Percentiles rank a stretch among this genome's conserved stretches.
These are phyloP conservation scores for Rosa hybrid DNA, from an alignment of 331 rosid species.

Conservation along the genomic window DNA sequence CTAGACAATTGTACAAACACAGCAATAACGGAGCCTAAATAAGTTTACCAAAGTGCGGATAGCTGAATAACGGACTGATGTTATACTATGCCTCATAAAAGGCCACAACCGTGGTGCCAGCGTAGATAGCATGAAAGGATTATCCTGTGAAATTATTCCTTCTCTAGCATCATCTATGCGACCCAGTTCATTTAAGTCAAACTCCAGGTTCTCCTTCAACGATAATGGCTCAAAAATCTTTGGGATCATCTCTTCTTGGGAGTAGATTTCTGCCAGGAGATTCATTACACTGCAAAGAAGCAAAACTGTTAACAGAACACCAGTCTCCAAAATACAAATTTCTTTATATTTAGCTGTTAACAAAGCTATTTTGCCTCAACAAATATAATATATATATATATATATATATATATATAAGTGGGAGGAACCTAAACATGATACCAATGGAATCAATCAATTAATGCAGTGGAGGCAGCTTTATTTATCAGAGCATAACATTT, in stretches of 20 bases:
- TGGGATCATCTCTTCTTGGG: slow-evolving; percentile 90
- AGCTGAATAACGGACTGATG: slow-evolving; percentile 92
- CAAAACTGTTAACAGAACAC: not conserved
- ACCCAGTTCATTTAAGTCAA: slow-evolving; percentile 54
- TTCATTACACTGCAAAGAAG: slow-evolving; percentile 90
- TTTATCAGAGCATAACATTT: not conserved
- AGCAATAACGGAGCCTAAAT: slow-evolving; percentile 10
- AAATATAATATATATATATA: not conserved
- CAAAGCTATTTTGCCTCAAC: not conserved
- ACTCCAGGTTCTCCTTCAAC: slow-evolving; percentile 46
- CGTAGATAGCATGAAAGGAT: slow-evolving; percentile 71
- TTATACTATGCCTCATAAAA: slow-evolving; percentile 94
- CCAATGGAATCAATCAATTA: not conserved
- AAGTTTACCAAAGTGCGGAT: slow-evolving; percentile 82
- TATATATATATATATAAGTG: not conserved
- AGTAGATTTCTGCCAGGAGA: slow-evolving; percentile 94
- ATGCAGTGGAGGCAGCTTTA: not conserved
- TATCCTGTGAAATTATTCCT: slow-evolving; percentile 42
- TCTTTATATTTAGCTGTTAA: not conserved
- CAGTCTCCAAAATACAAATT: not conserved
- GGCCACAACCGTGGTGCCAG: slow-evolving; percentile 97
- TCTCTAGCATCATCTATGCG: slow-evolving; percentile 42
- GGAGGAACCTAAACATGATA: not conserved
- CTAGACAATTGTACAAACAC: slow-evolving; percentile 3
- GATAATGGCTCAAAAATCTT: slow-evolving; percentile 61